These are phyloP conservation scores for Paecilomyces sp. DNA, from an alignment of 2,329 filamentous ascomycete genomes.

Conservation along the genomic window DNA sequence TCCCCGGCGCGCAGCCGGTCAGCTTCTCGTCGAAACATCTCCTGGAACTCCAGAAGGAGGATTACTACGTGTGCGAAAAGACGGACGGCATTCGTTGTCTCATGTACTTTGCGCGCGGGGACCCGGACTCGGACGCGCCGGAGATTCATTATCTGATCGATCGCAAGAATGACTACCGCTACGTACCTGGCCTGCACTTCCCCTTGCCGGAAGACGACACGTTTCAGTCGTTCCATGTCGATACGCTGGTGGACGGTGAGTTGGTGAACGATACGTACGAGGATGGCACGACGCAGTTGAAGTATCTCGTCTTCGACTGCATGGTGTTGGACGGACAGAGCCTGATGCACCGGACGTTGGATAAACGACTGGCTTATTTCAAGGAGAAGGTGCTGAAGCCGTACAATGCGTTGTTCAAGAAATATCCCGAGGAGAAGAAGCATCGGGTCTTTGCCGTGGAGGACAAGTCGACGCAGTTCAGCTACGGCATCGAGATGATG, in stretches of 20 bases:
- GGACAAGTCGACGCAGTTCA: constrained; percentile 83
- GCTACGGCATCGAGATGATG: constrained; percentile 87
- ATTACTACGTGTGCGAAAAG: constrained; percentile 98
- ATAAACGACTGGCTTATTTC: constrained; percentile 85
- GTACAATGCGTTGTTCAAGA: constrained; percentile 66
- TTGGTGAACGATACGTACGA: constrained; percentile 75
- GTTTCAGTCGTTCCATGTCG: constrained; percentile 60
- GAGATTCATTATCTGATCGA: constrained; percentile 92
- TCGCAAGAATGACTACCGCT: constrained; percentile 96
- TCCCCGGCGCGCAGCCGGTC: constrained; percentile 90
- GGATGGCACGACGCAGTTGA: constrained; percentile 61
- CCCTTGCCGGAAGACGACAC: constrained; percentile 60
- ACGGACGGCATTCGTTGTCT: constrained; percentile 93
- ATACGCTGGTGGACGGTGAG: constrained; percentile 87
- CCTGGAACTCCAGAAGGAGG: constrained; percentile 69
- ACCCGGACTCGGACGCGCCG: constrained; percentile 48
- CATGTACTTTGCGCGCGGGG: constrained; percentile 67
- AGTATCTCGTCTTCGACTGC: constrained; percentile 91
- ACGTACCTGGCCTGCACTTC: constrained; percentile 71
- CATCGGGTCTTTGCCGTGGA: constrained; percentile 74
- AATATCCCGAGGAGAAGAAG: constrained; percentile 62
- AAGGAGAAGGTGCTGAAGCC: constrained; percentile 70
- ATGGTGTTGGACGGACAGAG: constrained; percentile 70
- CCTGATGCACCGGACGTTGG: constrained; percentile 70
- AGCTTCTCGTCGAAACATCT: constrained; percentile 80